Evolutionary conservation across 164 flowering plant genomes (phyloP).

Genomic region (Stephania japonica): DNA sequence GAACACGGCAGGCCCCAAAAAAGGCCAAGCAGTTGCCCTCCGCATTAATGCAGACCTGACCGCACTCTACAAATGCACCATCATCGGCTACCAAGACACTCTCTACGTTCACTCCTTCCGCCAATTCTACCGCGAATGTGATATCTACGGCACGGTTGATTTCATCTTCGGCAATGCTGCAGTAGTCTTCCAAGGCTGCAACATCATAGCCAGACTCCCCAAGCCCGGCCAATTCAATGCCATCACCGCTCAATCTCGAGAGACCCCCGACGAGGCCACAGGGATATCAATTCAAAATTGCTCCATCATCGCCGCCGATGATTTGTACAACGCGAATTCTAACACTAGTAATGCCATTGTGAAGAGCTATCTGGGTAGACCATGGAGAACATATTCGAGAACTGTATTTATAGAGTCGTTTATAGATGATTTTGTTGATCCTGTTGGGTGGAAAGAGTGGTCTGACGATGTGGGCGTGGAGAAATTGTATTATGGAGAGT

Average conservation of each 20-base stretch:
- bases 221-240: conserved; percentile 56
- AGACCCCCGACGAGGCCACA: conserved; percentile 48
- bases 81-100: conserved; percentile 69
- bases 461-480: no score
- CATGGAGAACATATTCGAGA: conserved; percentile 60
- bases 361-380: conserved; percentile 73
- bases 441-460: conserved; percentile 47
- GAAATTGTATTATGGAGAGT: no score
- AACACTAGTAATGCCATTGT: conserved; percentile 19
- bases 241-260: conserved; percentile 66
- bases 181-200: conserved; percentile 62
- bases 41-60: conserved; percentile 64
- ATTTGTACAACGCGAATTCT: conserved; percentile 19
- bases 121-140: conserved; percentile 78
- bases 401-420: conserved; percentile 60
- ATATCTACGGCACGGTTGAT: conserved; percentile 77
- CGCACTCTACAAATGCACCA: conserved; percentile 53
- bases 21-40: conserved; percentile 80
- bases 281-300: conserved; percentile 86
- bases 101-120: conserved; percentile 73
- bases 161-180: conserved; percentile 86
- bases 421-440: conserved; percentile 51
- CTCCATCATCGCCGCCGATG: conserved; percentile 46
- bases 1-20: conserved; percentile 76
- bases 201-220: conserved; percentile 54